phyloP scores from a whole-genome alignment of 768 basidiomycete species.

The Termitomyces sp. region DNA sequence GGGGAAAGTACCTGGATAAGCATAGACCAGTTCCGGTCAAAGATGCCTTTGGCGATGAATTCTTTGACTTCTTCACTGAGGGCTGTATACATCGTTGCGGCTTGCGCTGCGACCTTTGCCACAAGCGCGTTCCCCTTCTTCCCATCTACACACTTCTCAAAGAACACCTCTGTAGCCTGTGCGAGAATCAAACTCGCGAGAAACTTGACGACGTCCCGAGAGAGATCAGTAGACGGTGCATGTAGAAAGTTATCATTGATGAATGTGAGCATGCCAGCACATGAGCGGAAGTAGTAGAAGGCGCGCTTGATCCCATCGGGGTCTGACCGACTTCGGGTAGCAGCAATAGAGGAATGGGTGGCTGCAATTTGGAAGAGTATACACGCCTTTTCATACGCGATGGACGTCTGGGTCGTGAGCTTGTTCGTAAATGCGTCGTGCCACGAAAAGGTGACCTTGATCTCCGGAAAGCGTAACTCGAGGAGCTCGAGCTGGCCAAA shows the following conservation, averaged over 20 bases:
- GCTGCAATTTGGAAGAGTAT: slow-evolving; percentile 95
- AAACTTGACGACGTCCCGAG: slow-evolving; percentile 92
- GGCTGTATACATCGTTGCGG: slow-evolving; percentile 74
- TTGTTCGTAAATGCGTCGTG: slow-evolving; percentile 96
- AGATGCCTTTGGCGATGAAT: slow-evolving; percentile 93
- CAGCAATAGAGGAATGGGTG: slow-evolving; percentile 89
- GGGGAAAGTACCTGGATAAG: slow-evolving; percentile 63
- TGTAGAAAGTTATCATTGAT: slow-evolving; percentile 99
- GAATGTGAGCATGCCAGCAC: slow-evolving; percentile 96
- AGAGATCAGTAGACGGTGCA: slow-evolving; percentile 93
- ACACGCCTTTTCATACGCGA: slow-evolving; percentile 98
- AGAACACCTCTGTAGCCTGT: slow-evolving; percentile 94
- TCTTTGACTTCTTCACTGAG: slow-evolving; percentile 94
- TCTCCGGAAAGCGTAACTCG: slow-evolving; percentile 94
- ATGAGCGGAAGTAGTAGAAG: slow-evolving; percentile 86
- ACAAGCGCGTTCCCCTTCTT: slow-evolving; percentile 81
- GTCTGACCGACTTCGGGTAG: slow-evolving; percentile 80
- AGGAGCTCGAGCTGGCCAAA: slow-evolving; percentile 98
- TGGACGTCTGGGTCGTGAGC: slow-evolving; percentile 89
- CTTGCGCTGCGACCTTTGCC: slow-evolving; percentile 80
- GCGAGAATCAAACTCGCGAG: slow-evolving; percentile 84
- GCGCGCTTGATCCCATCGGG: slow-evolving; percentile 92
- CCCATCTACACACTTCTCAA: slow-evolving; percentile 92
- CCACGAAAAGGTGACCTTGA: slow-evolving; percentile 96
- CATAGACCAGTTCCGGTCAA: slow-evolving; percentile 92